A percentile compares a stretch with the other conserved stretches of the same genome.
These are phyloP conservation scores for Phylloporus sp. DNA, from an alignment of 768 basidiomycete genomes.

Conservation along the genomic window DNA sequence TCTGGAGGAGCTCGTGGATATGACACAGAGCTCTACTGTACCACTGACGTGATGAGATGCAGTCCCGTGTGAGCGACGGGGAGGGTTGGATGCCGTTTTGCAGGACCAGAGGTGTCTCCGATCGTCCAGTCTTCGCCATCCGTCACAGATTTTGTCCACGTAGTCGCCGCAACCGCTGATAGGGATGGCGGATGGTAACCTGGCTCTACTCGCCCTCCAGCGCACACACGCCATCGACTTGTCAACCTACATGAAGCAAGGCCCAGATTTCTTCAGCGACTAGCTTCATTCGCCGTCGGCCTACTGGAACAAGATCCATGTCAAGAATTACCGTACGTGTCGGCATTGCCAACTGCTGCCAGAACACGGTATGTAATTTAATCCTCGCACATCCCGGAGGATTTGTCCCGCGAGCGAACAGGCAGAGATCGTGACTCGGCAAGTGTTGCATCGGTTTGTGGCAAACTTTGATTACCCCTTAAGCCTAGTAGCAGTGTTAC, in stretches of 20 bases:
- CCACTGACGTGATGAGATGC: conserved; percentile 20
- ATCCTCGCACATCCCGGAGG: conserved; percentile 2
- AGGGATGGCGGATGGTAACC: neutral
- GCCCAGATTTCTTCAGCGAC: neutral
- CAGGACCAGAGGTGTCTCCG: neutral
- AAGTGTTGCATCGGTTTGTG: neutral
- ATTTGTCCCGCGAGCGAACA: conserved; percentile 22
- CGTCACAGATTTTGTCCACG: conserved; percentile 12
- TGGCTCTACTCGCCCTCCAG: neutral
- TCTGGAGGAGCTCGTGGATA: conserved; percentile 38
- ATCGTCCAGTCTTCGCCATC: neutral
- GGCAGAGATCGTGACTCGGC: conserved; percentile 15
- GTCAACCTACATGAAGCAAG: neutral
- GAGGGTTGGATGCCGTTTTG: conserved; percentile 6
- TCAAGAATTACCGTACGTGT: conserved; percentile 12
- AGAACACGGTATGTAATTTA: conserved; percentile 9
- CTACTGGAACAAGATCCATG: neutral
- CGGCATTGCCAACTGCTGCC: conserved; percentile 7
- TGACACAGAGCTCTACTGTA: conserved; percentile 37
- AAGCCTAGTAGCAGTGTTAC: conserved; percentile 4
- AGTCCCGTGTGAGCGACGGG: conserved; percentile 14
- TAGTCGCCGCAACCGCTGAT: conserved; percentile 8
- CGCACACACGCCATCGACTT: neutral
- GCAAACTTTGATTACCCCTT: conserved; percentile 25
- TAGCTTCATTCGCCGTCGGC: neutral